Base-by-base conservation (phyloP, 306 rosid species). In the Notholithocarpus densiflorus region DNA sequence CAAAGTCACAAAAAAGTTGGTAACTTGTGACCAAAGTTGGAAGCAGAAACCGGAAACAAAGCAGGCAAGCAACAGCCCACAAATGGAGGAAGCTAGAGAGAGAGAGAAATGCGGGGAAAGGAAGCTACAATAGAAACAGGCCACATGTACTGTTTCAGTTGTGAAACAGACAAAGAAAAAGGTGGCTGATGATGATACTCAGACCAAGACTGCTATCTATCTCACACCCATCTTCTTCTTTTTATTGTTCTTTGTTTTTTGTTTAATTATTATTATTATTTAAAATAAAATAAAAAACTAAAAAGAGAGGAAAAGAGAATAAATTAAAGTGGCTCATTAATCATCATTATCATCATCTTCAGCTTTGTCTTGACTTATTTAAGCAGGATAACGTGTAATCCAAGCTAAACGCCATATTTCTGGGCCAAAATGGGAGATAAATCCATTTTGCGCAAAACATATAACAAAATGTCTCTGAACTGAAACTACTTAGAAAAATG, bases 91-190 rank as follows among this genome's bases (percentile, higher is more conserved):
- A 23, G 32, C 74, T 51, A 79, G 53, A 71, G 45, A 48, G 34
- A 80, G 32, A 64, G 19, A 71, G 78, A 56, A 27, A 60, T 15
- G 82, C 40, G 75, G 83, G 23, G 83, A 77, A 45, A 73, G 54
- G 57, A 68, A 80, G 80, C 78, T 55, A 74, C 19, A 75, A 80
- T 61, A 56, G 86, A 78, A 10, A 45, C 26, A 61, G 66, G 62
- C 73, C 87, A 83, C 85, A 64, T 77, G 80, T 31, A 73, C 87
- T 48, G 86, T 54, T 79, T 82, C 87, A 59, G 90, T 79, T 87
- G 90, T 86, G 93, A 90, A 90, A 90, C 89, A 68, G 97, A 90
- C 91, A 88, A 87, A 80, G 79, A 5, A 55, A 87, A 85, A 74
- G 88, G 87, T 71, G 26, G 90, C 79, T 77, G 81, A 80, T 86